Percentiles rank a stretch among this genome's conserved stretches.
Conservation (phyloP, 2,329 filamentous ascomycete genomes). For the Aureobasidium sp. region DNA sequence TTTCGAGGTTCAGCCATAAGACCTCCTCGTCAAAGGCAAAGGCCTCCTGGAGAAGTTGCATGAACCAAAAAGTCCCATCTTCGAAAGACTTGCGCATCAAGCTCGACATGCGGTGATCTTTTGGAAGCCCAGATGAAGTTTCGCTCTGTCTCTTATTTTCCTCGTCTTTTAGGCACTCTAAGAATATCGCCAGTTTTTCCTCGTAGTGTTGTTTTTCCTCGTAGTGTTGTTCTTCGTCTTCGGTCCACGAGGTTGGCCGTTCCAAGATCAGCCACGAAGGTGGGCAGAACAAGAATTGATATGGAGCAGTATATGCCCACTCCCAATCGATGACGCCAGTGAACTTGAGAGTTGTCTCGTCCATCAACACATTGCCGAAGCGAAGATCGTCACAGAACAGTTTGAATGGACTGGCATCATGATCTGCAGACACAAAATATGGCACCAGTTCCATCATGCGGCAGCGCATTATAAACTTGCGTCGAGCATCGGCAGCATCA, state of each 20-base stretch:
- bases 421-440: slow-evolving; percentile 13
- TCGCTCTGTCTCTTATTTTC: not conserved
- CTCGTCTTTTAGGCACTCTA: not conserved
- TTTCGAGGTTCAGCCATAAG: not conserved
- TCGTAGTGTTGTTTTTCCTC: not conserved
- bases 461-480: slow-evolving; percentile 19
- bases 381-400: slow-evolving; percentile 19
- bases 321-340: slow-evolving; percentile 20
- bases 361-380: slow-evolving; percentile 19
- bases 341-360: slow-evolving; percentile 15
- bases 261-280: slow-evolving; percentile 10
- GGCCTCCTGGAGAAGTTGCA: not conserved
- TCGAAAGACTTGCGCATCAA: not conserved
- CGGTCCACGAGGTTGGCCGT: not conserved
- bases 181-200: not conserved
- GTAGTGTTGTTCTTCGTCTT: not conserved
- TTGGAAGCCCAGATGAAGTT: too few relatives aligned
- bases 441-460: slow-evolving; percentile 15
- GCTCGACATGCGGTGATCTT: not conserved
- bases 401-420: not conserved
- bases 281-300: slow-evolving; percentile 18
- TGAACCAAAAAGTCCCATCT: not conserved
- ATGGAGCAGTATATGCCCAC: slow-evolving; percentile 19
- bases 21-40: not conserved
- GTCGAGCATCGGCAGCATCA: slow-evolving; percentile 19